Base-by-base conservation (phyloP, 192 early-diverging fungal genomes). In the Coemansia sp. region DNA sequence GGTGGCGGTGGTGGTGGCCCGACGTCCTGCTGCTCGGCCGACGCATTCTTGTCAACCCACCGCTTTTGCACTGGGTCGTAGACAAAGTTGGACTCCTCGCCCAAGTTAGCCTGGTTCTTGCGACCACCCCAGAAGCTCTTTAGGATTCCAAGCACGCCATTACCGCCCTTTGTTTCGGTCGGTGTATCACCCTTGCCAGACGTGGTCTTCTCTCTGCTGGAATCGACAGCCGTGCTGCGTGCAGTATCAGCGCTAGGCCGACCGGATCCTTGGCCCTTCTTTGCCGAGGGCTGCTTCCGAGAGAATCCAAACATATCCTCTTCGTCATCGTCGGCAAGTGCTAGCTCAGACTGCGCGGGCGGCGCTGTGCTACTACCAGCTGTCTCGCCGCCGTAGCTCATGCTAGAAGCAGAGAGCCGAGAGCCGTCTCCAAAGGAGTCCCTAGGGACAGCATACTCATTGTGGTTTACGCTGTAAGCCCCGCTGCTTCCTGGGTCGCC, bases 11-110 rank as follows among this genome's bases (percentile, higher is more conserved):
- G 69, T 19, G 70, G 70, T 11, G 70, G 69, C 14, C 43, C 70
- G 9, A 55, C 29, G 26, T 60, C 56, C 32, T 68, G 63, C 58
- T 77, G 65, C 26, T 42, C 59, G 11, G 40, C 55, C 15, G 76
- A 41, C 4, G 77, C 68, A 43, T 67, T 80, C 62, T 70, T 74
- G 52, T 74, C 68, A 15, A 99, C 90, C 93, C 94, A 99, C 55
- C 88, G 81, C 56, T 93, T 87, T 60, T 86, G 84, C 22, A 86
- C 88, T 22, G 87, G 82, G 72, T 99, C 97, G 74, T 89, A 99
- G 62, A 88, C 90, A 68, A 94, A 92, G 3, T 86, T 75, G 33
- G 76, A 91, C 46, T 90, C 87, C 59, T 94, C 87, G 8, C 93
- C 94, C 52, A 97, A 63, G 68, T 99, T 92, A 2, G 93, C 97